Evolutionary conservation across 768 basidiomycete species (phyloP).

Genomic region (Coprinopsis strossmayeri): DNA sequence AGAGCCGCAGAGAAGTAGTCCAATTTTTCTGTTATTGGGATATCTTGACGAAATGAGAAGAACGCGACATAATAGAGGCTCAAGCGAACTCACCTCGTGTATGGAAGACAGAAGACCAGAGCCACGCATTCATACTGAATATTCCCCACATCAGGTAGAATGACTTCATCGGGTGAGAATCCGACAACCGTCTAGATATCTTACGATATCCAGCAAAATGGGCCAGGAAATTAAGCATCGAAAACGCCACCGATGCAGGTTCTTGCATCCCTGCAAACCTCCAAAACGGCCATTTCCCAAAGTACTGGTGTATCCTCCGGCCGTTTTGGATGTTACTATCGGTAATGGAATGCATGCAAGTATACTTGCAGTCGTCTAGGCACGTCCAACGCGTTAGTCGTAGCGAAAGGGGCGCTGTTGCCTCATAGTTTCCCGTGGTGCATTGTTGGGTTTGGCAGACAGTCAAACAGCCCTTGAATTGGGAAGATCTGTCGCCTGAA

Average conservation of each 20-base stretch:
- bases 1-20: conserved; percentile 95
- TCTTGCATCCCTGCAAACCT: conserved; percentile 87
- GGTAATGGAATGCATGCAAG: conserved; percentile 79
- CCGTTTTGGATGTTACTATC: conserved; percentile 41
- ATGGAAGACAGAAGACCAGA: conserved; percentile 90
- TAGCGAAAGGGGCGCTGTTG: conserved; percentile 43
- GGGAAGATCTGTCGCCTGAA: conserved; percentile 53
- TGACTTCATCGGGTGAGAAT: conserved; percentile 57
- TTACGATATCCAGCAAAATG: conserved; percentile 57
- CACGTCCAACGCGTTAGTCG: conserved; percentile 83
- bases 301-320: conserved; percentile 61
- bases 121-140: conserved; percentile 83
- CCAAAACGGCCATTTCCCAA: conserved; percentile 98
- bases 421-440: conserved; percentile 20
- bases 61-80: not conserved
- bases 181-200: conserved; percentile 41
- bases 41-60: conserved; percentile 43
- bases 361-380: conserved; percentile 81
- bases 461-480: conserved; percentile 46
- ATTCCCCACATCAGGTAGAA: conserved; percentile 65
- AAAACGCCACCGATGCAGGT: conserved; percentile 88
- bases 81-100: conserved; percentile 64
- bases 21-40: conserved; percentile 75
- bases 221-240: conserved; percentile 74
- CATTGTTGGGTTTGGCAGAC: conserved; percentile 38